phyloP scores from a whole-genome alignment of 2,329 filamentous ascomycete genomes.

The Fusarium coffeatum region DNA sequence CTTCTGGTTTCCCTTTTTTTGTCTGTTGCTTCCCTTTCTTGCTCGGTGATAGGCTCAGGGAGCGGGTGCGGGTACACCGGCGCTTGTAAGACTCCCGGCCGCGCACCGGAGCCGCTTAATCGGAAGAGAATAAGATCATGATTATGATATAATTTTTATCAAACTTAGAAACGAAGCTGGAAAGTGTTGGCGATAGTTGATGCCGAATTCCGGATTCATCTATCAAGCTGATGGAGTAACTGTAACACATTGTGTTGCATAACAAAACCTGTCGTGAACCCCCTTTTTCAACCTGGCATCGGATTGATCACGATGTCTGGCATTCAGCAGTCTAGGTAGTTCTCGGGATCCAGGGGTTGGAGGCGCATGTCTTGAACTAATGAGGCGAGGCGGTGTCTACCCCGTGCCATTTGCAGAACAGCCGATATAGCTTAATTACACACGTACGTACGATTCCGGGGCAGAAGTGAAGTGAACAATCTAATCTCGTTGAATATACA shows the following conservation, averaged over 20 bases:
- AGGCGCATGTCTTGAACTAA: constrained; percentile 6
- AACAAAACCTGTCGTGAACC: not conserved
- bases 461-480: constrained; percentile 14
- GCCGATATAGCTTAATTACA: constrained; percentile 30
- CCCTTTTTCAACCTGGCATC: constrained; percentile 13
- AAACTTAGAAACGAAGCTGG: not conserved
- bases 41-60: constrained; percentile 21
- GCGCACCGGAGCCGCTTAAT: constrained; percentile 27
- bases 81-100: constrained; percentile 26
- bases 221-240: not conserved
- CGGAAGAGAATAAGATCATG: not conserved
- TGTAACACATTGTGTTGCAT: constrained; percentile 6
- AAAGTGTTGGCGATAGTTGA: constrained; percentile 1
- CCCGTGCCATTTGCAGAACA: constrained; percentile 15
- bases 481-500: constrained; percentile 25
- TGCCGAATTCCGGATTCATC: not conserved
- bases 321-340: not conserved
- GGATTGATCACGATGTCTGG: constrained; percentile 8
- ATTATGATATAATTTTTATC: not conserved
- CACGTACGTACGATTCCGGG: constrained; percentile 18
- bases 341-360: constrained; percentile 2
- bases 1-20: not conserved
- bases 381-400: constrained; percentile 17
- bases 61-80: constrained; percentile 26
- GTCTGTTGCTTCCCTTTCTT: not conserved